These are phyloP conservation scores for Kurtzmaniella quercitrusa DNA, from an alignment of 1,139 yeast species.

Conservation along the genomic window DNA sequence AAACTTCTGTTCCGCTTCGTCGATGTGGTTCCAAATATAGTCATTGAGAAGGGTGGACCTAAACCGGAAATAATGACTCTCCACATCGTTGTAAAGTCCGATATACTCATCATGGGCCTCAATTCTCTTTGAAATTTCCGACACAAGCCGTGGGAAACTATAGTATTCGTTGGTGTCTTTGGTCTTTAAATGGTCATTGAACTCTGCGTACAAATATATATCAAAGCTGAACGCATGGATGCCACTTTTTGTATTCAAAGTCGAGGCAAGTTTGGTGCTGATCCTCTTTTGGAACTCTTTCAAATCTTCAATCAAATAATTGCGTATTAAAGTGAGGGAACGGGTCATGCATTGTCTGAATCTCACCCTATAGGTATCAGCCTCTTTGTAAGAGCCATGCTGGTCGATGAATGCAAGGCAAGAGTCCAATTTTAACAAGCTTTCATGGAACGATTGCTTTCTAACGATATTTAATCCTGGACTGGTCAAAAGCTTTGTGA, in stretches of 20 bases:
- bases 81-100: conserved; percentile 67
- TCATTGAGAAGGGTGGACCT: conserved; percentile 46
- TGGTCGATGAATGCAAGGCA: conserved; percentile 29
- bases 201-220: conserved; percentile 51
- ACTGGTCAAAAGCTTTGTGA: conserved; percentile 63
- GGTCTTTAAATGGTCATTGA: conserved; percentile 26
- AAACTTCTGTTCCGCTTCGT: conserved; percentile 11
- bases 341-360: conserved; percentile 85
- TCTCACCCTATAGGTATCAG: conserved; percentile 64
- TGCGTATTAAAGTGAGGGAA: conserved; percentile 70
- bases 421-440: conserved; percentile 59
- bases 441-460: conserved; percentile 48
- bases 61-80: conserved; percentile 55
- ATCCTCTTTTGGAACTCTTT: conserved; percentile 45
- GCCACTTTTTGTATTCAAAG: conserved; percentile 6
- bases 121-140: conserved; percentile 49
- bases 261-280: conserved; percentile 17
- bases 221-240: conserved; percentile 17
- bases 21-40: conserved; percentile 35
- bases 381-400: conserved; percentile 58
- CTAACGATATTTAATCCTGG: conserved; percentile 67
- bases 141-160: conserved; percentile 40
- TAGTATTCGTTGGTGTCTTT: conserved; percentile 14
- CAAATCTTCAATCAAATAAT: conserved; percentile 55
- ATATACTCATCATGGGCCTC: conserved; percentile 50